These are phyloP conservation scores for Fusarium praegraminearum DNA, from an alignment of 2,329 filamentous ascomycete genomes.

Conservation along the genomic window DNA sequence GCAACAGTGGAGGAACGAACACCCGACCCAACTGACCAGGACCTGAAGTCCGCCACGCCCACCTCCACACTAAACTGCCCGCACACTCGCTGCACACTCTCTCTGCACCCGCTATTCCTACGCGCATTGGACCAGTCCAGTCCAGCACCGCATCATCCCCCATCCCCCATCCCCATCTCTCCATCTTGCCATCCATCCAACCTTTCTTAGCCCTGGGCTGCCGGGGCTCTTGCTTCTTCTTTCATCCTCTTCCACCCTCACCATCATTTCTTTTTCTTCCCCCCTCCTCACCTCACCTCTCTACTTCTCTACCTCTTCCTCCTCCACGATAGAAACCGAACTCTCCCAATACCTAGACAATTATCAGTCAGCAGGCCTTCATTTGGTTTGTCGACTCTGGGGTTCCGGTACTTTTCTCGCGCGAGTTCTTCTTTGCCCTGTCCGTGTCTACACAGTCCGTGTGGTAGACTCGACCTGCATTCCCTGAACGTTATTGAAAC, in stretches of 20 bases:
- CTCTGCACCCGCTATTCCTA: conserved; percentile 10
- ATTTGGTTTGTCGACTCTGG: conserved; percentile 49
- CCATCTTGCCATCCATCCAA: conserved; percentile 47
- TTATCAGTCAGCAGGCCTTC: conserved; percentile 50
- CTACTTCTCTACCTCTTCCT: conserved; percentile 39
- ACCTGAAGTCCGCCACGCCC: conserved; percentile 40
- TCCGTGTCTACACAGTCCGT: conserved; percentile 48
- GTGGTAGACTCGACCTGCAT: conserved; percentile 44
- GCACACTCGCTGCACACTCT: conserved; percentile 15
- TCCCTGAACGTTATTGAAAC: conserved; percentile 29
- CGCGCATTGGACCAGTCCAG: conserved; percentile 10
- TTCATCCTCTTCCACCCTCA: conserved; percentile 46
- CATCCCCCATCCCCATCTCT: conserved; percentile 43
- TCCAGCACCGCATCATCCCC: conserved; percentile 40
- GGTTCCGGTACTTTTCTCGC: conserved; percentile 51
- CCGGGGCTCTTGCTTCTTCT: conserved; percentile 31
- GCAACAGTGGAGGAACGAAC: conserved; percentile 37
- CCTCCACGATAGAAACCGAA: conserved; percentile 53
- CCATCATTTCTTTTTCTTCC: conserved; percentile 39
- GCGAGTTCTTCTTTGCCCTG: conserved; percentile 47
- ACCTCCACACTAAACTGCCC: conserved; percentile 42
- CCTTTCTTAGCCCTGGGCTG: conserved; percentile 37
- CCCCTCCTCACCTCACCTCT: conserved; percentile 31
- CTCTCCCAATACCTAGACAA: conserved; percentile 54
- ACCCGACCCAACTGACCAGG: conserved; percentile 25